Evolutionary conservation across 306 rosid species (phyloP).

Genomic region (Citrullus colocynthis): DNA sequence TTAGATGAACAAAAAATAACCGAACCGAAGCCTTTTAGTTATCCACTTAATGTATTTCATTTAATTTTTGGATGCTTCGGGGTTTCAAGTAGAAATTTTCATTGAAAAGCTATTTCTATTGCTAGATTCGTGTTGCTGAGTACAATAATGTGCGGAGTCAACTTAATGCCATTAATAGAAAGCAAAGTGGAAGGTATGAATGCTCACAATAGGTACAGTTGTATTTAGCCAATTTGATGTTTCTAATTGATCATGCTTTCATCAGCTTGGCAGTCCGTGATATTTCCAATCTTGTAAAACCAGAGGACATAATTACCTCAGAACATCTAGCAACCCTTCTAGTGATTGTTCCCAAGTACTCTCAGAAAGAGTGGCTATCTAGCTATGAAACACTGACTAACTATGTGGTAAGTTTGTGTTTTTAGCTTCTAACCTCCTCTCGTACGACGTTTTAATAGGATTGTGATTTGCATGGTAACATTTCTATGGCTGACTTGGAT

Average conservation of each 20-base stretch:
- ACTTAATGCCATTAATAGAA: slow-evolving; percentile 75
- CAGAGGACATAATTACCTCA: slow-evolving; percentile 70
- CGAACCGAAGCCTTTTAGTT: not conserved
- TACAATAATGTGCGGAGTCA: slow-evolving; percentile 72
- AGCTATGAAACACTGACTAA: slow-evolving; percentile 79
- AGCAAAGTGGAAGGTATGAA: slow-evolving; percentile 82
- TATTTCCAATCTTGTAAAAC: slow-evolving; percentile 77
- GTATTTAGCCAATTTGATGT: not conserved
- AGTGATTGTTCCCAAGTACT: slow-evolving; percentile 77
- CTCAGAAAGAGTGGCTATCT: slow-evolving; percentile 88
- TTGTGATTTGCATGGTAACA: not conserved
- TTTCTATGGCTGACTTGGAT: not conserved
- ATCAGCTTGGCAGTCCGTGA: slow-evolving; percentile 91
- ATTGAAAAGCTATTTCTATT: slow-evolving; percentile 12
- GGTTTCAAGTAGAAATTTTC: not conserved
- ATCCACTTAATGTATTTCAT: not conserved
- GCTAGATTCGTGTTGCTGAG: slow-evolving; percentile 75
- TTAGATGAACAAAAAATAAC: not conserved
- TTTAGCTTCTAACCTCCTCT: not conserved
- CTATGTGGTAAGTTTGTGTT: slow-evolving; percentile 53
- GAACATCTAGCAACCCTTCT: slow-evolving; percentile 81
- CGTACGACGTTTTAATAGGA: not conserved
- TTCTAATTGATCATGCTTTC: not conserved
- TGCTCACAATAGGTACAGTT: not conserved
- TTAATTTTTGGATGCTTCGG: not conserved